Conservation (phyloP, 495 filamentous ascomycete genomes). For the Xylaria flabelliformis region DNA sequence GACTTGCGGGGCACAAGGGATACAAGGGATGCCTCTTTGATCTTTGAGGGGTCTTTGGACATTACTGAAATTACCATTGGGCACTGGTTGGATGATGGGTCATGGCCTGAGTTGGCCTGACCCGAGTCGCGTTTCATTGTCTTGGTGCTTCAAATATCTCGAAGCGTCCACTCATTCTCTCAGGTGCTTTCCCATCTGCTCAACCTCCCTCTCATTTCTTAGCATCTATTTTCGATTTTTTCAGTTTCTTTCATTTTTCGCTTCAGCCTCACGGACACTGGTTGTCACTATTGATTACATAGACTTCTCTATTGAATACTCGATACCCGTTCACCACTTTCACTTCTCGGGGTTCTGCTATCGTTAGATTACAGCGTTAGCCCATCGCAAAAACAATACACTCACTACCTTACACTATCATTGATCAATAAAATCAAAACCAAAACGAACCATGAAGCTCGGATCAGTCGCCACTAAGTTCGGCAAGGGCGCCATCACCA, state of each 20-base stretch:
- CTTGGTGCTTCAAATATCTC: constrained; percentile 21
- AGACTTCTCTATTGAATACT: constrained; percentile 12
- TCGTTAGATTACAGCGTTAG: background rate
- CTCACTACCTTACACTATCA: background rate
- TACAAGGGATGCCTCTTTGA: background rate
- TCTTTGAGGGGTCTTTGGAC: background rate
- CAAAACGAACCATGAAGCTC: constrained; percentile 32
- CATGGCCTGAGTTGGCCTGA: constrained; percentile 10
- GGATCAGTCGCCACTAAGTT: constrained; percentile 35
- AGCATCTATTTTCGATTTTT: background rate
- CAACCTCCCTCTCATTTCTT: constrained; percentile 1
- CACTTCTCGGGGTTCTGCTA: constrained; percentile 4
- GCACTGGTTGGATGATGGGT: background rate
- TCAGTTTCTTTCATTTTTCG: background rate
- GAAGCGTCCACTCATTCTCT: background rate
- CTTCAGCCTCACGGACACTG: constrained; percentile 20
- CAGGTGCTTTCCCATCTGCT: background rate
- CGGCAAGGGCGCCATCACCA: constrained; percentile 42
- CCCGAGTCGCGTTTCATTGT: constrained; percentile 14
- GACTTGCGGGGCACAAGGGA: background rate
- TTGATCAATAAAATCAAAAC: background rate
- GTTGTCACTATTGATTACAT: constrained; percentile 20
- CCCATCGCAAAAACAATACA: background rate
- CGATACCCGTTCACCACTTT: background rate
- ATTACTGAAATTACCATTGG: background rate